Evolutionary conservation across 352 stramenopile species (phyloP), one percentile per base, ranked within the genome.

Genomic region (Blastocystis sp.): DNA sequence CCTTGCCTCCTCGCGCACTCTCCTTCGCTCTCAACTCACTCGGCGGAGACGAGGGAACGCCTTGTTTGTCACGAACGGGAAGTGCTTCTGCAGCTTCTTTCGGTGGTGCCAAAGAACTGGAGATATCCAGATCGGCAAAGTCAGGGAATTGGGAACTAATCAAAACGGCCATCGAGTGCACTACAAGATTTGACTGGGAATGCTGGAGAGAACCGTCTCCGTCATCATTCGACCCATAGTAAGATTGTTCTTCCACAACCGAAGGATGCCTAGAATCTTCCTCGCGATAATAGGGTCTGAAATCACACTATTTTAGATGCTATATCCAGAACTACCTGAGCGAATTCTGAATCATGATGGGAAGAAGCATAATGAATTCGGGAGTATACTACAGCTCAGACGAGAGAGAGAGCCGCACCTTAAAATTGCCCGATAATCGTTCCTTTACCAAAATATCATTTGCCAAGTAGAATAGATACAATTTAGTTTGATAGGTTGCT

Each of bases 141-240:
- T 66, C 18, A 37, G 73, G 73, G 29, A 66, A 84, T 23, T 84
- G 47, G 15, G 9, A 9, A 68, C 73, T 84, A 68, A 7, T 0
- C 5, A 18, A 69, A 9, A 64, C 4, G 45, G n/a, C 54, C 9
- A 39, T 56, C 39, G 29, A 47, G 20, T 50, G 15, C n/a, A 15
- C 2, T 69, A 84, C 73, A 84, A 84, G 11, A 84, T 29, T 13
- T 29, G 13, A 26, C 9, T 29, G 13, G 73, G 73, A 26, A 84
- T 69, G 73, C 50, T 68, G 9, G 20, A 66, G 11, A 84, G 56
- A 8, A 84, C 53, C 29, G n/a, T 29, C 15, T 18, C 3, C 15
- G 54, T 84, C 73, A 84, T 84, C 15, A 20, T 66, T 39, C 73
- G 73, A 39, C 73, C 73, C 73, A 84, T 63, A 2, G 54, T 64